These are phyloP conservation scores for Hyaloscypha variabilis DNA, from an alignment of 495 filamentous ascomycete species.

Conservation along the genomic window DNA sequence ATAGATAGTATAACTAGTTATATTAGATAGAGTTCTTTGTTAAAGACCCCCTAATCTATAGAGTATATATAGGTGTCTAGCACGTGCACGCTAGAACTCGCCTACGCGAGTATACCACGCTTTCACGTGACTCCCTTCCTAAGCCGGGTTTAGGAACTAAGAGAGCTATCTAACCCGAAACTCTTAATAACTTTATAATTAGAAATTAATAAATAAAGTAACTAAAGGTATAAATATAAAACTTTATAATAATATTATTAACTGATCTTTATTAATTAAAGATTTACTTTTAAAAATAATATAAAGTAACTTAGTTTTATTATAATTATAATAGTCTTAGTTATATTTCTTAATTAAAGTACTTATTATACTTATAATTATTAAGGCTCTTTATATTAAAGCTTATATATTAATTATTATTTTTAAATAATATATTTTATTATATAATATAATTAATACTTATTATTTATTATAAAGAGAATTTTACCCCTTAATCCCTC, in stretches of 20 bases:
- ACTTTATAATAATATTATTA: slow-evolving; percentile 26
- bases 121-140: no score
- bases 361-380: slow-evolving; percentile 4
- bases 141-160: no score
- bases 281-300: slow-evolving; percentile 25
- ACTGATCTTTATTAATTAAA: slow-evolving; percentile 27
- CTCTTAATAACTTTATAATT: no score
- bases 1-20: no score
- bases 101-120: no score
- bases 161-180: no score
- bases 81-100: no score
- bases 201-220: no score
- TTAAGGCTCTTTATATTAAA: slow-evolving; percentile 9
- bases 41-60: no score
- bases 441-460: slow-evolving; percentile 16
- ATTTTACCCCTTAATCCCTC: slow-evolving; percentile 19
- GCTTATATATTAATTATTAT: slow-evolving; percentile 14
- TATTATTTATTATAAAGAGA: slow-evolving; percentile 18
- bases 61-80: no score
- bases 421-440: slow-evolving; percentile 18
- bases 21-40: no score
- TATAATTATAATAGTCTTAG: slow-evolving; percentile 21
- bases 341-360: slow-evolving; percentile 4
- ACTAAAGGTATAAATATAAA: no score
- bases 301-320: slow-evolving; percentile 28